These are phyloP conservation scores for Saturnispora sanitii DNA, from an alignment of 805 yeast species.

Conservation along the genomic window DNA sequence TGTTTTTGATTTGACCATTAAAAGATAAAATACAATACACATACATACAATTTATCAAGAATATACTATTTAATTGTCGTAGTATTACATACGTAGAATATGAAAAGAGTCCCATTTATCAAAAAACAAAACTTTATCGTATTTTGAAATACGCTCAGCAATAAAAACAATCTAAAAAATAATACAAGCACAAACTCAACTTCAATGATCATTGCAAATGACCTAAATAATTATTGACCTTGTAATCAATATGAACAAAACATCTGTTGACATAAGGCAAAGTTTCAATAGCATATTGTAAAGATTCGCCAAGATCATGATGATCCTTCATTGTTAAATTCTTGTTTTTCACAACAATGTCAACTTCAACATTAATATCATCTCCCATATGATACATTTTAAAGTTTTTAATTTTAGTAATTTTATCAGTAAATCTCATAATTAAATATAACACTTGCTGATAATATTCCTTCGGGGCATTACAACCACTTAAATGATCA, in stretches of 20 bases:
- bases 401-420: constrained; percentile 52
- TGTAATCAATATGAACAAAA: constrained; percentile 68
- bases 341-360: constrained; percentile 44
- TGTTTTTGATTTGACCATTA: no score
- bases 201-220: neutral
- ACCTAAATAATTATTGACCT: constrained; percentile 27
- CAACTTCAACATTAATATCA: constrained; percentile 66
- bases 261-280: constrained; percentile 72
- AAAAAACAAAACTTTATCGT: no score
- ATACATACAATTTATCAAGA: no score
- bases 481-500: constrained; percentile 64
- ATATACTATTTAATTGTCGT: no score
- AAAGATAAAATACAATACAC: no score
- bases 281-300: constrained; percentile 73
- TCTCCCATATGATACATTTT: constrained; percentile 77
- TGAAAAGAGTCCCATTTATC: no score
- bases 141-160: neutral
- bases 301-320: constrained; percentile 73
- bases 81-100: no score
- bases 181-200: neutral
- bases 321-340: constrained; percentile 49
- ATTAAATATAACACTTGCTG: constrained; percentile 61
- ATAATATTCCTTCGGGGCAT: constrained; percentile 51
- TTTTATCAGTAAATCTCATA: constrained; percentile 56
- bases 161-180: no score